Evolutionary conservation across 1,139 yeast species (phyloP), one percentile per base, ranked within the genome.

Genomic region (Suhomyces wounanorum): DNA sequence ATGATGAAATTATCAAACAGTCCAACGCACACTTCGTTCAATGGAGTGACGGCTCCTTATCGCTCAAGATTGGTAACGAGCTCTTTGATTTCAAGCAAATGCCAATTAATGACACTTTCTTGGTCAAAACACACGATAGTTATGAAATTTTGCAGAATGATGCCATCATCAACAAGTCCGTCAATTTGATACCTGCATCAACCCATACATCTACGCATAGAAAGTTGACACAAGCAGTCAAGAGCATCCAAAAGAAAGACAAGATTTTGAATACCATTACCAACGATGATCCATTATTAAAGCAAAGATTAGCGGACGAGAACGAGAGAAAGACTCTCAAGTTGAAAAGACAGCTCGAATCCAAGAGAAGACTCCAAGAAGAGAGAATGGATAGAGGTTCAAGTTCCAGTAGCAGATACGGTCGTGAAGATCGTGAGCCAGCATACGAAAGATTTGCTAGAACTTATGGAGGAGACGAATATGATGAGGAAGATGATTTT

Each of bases 31-130:
- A 94, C 63, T 85, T 92, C 52, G 81, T 94, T 30, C 87, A 89
- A 66, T 94, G 99, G 99, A 87, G 88, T 51, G 98, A 94, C 68
- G 99, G 99, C 0, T 78, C 89, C 5, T 69, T 86, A 56, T 90
- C 97, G 2, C 73, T 94, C 55, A 92, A 90, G 61, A 73, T 95
- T 43, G 99, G 99, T 17, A 79, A 77, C 45, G 99, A 94, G 68
- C 79, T 87, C 59, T 94, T 92, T 61, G 98, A 92, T 64, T 85
- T 89, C 52, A 77, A 82, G 52, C 73, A 81, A 21, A 78, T 83
- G 52, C 83, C 87, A n/a, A 75, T 84, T 43, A 83, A 81, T 49
- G 96, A 91, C 65, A 85, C 88, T 44, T 82, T 87, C 53, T 73
- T 94, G 52, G 86, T 89, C 0, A 78, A 82, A 48, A 82, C 91